Conservation (phyloP, 345 rosid genomes). For the Rhizophora apiculata region DNA sequence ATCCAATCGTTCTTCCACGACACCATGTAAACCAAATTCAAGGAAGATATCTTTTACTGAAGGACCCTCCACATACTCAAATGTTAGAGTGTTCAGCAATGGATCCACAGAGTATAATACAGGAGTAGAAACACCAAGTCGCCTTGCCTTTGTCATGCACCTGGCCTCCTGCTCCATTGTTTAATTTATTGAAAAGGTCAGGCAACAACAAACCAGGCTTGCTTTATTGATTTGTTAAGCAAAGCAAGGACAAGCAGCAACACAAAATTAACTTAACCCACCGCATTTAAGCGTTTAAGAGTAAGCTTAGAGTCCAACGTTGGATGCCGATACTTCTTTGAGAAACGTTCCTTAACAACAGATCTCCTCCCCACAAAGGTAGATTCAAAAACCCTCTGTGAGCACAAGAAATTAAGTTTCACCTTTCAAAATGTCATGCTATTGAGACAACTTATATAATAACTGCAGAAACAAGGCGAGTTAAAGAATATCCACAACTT, state of each 20-base stretch:
- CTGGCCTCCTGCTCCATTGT: conserved; percentile 67
- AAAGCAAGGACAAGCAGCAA: background rate
- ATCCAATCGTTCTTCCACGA: conserved; percentile 60
- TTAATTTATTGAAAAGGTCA: background rate
- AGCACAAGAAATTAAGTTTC: conserved; percentile 1
- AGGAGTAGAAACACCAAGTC: conserved; percentile 84
- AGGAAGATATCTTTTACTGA: conserved; percentile 86
- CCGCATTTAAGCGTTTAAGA: conserved; percentile 82
- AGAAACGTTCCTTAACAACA: conserved; percentile 80
- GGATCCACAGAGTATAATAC: conserved; percentile 77
- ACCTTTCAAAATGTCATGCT: background rate
- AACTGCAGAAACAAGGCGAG: background rate
- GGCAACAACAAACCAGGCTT: background rate
- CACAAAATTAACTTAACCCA: conserved; percentile 39
- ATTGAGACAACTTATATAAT: background rate
- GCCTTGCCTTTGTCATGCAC: conserved; percentile 94
- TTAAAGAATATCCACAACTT: background rate
- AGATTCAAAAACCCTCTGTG: conserved; percentile 79
- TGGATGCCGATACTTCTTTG: conserved; percentile 96
- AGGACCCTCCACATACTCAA: conserved; percentile 77
- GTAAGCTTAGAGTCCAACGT: conserved; percentile 80
- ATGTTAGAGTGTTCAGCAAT: conserved; percentile 61
- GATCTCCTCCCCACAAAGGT: conserved; percentile 70
- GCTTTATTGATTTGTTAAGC: background rate
- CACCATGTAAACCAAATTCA: conserved; percentile 62